Evolutionary conservation across 441 rosid species (phyloP), one percentile per base, ranked within the genome.

Genomic region (Cnidoscolus chayamansa): DNA sequence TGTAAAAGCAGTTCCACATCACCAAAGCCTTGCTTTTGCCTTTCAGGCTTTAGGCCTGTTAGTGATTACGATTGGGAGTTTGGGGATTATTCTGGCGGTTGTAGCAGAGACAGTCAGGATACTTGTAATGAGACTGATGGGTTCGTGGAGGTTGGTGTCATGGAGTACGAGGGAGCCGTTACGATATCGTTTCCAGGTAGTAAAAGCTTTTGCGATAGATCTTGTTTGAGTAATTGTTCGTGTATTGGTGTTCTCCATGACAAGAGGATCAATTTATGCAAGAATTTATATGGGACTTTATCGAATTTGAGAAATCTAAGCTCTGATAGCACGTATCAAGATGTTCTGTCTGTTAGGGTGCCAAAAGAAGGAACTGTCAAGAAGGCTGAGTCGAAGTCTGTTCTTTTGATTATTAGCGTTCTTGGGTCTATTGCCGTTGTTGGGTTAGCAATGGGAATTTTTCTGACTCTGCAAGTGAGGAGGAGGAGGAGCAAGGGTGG

Each of bases 211-310:
- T 93, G 98, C 61, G 80, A 82, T 80, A 83, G 74, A 40, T 77
- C 72, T 35, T 93, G 98, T 67, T 68, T 88, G 73, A 73, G 76
- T 13, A 87, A 87, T 76, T 84, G 94, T 73, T 90, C 91, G 57
- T 93, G 98, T 78, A 75, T 85, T n/a, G 97, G 91, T 17, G 82
- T 89, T 72, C 79, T 72, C 63, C 81, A 89, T 50, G 72, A 88
- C 67, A 77, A 48, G 25, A 78, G 75, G 75, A 80, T 80, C 50
- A 82, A 79, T 80, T 61, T 72, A 25, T 90, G 96, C 80, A 88
- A 81, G 81, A 84, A 80, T 63, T 55, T 90, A 61, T 82, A 80
- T 51, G 90, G 88, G 16, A 65, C 87, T 64, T 83, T 90, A 54
- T 65, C 84, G 16, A 90, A 89, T 80, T 65, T 90, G 77, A 84